Percentiles rank a stretch among this genome's conserved stretches.
phyloP scores from a whole-genome alignment of 768 basidiomycete genomes.

The Suillus ampliporus region DNA sequence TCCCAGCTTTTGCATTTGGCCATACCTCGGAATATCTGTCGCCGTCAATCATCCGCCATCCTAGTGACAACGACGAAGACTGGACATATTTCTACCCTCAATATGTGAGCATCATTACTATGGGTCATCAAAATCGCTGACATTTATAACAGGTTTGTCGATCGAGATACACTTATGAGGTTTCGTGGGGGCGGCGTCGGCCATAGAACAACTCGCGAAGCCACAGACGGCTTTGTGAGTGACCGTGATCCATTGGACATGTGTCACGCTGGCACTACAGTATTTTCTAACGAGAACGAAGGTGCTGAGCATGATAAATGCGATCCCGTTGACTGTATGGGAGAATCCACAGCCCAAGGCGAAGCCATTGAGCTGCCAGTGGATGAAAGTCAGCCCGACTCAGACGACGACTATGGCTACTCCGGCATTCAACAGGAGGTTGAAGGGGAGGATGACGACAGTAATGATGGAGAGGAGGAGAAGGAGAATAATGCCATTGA shows the following conservation, averaged over 20 bases:
- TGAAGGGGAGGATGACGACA: background rate
- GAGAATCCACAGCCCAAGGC: background rate
- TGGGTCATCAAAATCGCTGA: background rate
- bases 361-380: background rate
- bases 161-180: constrained; percentile 47
- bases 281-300: background rate
- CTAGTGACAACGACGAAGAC: constrained; percentile 31
- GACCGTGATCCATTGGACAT: constrained; percentile 3
- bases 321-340: background rate
- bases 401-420: background rate
- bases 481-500: background rate
- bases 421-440: background rate
- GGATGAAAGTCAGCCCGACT: background rate
- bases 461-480: background rate
- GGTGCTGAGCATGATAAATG: background rate
- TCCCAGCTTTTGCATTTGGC: constrained; percentile 44
- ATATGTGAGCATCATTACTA: constrained; percentile 33
- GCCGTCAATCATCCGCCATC: constrained; percentile 12
- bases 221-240: background rate
- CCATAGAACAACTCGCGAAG: constrained; percentile 21
- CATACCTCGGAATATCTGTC: constrained; percentile 18
- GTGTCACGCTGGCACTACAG: background rate
- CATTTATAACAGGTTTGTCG: constrained; percentile 39
- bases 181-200: constrained; percentile 38
- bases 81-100: constrained; percentile 41